Evolutionary conservation across 2,329 filamentous ascomycete genomes (phyloP).

Genomic region (Ascochyta clinopodiicola): DNA sequence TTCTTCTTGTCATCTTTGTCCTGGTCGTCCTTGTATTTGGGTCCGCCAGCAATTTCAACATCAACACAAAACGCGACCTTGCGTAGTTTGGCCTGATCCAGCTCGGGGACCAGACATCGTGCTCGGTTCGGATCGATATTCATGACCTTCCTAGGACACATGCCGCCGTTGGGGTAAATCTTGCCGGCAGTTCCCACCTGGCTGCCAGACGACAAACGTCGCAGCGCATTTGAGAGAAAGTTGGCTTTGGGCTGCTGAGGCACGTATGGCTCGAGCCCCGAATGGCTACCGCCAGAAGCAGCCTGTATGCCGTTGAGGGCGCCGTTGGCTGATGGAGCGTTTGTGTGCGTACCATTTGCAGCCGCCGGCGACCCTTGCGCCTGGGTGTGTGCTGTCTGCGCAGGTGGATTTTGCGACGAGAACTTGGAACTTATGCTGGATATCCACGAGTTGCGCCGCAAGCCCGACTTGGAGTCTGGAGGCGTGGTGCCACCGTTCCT

Average conservation of each 20-base stretch:
- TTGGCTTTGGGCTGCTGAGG: constrained; percentile 78
- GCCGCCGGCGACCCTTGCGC: constrained; percentile 46
- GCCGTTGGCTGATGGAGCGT: constrained; percentile 57
- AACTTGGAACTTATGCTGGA: constrained; percentile 93
- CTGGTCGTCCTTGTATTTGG: constrained; percentile 72
- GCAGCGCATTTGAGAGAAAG: constrained; percentile 80
- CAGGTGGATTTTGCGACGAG: constrained; percentile 62
- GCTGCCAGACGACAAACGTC: constrained; percentile 73
- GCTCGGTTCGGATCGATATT: constrained; percentile 84
- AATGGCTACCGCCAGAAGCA: constrained; percentile 31
- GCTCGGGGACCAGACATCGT: constrained; percentile 77
- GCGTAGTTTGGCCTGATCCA: constrained; percentile 80
- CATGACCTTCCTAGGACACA: constrained; percentile 81
- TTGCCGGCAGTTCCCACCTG: constrained; percentile 57
- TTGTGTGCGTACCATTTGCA: constrained; percentile 55
- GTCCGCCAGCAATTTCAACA: constrained; percentile 91
- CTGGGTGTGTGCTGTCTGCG: constrained; percentile 42
- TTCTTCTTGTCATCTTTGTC: constrained; percentile 57
- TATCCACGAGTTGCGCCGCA: constrained; percentile 83
- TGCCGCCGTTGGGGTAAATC: constrained; percentile 65
- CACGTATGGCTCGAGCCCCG: constrained; percentile 65
- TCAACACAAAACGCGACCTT: constrained; percentile 96
- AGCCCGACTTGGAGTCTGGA: constrained; percentile 35
- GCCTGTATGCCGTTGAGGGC: constrained; percentile 50
- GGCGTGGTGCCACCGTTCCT: constrained; percentile 39